Base-by-base conservation (phyloP, 2,329 filamentous ascomycete species). In the Alternaria arbusti region DNA sequence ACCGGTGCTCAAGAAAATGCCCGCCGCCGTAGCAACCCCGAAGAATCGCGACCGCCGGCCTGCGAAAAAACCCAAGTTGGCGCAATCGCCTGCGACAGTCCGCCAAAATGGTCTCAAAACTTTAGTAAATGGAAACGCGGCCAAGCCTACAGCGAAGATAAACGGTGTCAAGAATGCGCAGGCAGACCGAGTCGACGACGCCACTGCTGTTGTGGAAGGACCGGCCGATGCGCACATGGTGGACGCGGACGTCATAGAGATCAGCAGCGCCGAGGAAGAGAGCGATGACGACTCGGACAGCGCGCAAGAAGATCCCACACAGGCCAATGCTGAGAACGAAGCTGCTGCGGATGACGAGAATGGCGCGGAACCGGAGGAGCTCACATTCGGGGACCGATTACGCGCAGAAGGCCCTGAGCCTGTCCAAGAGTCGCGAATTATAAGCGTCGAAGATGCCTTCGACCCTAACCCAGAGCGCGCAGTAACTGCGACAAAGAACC, bases 341-440 rank as follows among this genome's bases (percentile, higher is more conserved):
- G 70, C 68, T 7, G 61, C 69, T 6, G 61, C 59, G 11, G 65
- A 70, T 22, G 76, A 74, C 9, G 80, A 81, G 68, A 73, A 80
- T 12, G 80, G 79, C 36, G 73, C 70, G 43, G 83, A 82, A 44
- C 68, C 73, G 12, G 83, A 84, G 54, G 86, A 87, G 67, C 91
- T 93, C 4, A 92, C 93, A 0, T 97, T 98, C 78, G 95, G 94
- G 72, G 95, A 98, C 77, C 88, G 96, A 49, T 85, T 97, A 45
- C 90, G 89, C 68, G 86, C 86, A 50, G 85, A 88, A 70, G 88
- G 89, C 60, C 69, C 72, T 8, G 74, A 73, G 59, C 66, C 68
- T 7, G 63, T 70, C 13, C 68, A 59, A 47, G 69, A 70, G 45
- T 70, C 76, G 26, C 74, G 73, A 26, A 87, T 90, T 54, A 90